A percentile compares a stretch with the other conserved stretches of the same genome.
Conservation (phyloP, 2,329 filamentous ascomycete genomes). For the Aspergillus phoenicis region DNA sequence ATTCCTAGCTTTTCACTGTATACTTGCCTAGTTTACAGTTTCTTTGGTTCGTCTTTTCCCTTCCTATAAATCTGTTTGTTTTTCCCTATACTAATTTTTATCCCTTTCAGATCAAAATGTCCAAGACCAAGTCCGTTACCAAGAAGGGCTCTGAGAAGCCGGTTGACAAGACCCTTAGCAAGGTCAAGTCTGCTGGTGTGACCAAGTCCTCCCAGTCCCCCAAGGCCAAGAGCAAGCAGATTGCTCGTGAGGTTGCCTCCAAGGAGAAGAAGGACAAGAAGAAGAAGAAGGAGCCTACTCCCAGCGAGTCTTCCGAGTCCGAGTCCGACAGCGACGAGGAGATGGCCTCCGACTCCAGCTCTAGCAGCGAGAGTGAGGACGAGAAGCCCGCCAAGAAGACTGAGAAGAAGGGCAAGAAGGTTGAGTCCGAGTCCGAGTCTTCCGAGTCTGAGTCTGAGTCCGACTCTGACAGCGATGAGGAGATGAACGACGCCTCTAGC, state of each 20-base stretch:
- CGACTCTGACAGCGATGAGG: conserved; percentile 36
- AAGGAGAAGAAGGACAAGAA: conserved; percentile 48
- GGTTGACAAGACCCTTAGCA: conserved; percentile 47
- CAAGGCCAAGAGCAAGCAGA: conserved; percentile 50
- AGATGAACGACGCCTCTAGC: conserved; percentile 34
- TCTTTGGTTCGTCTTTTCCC: conserved; percentile 19
- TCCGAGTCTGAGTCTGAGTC: conserved; percentile 36
- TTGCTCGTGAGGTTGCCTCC: conserved; percentile 43
- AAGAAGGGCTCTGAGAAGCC: conserved; percentile 44
- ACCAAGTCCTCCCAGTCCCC: conserved; percentile 48
- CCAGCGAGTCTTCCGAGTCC: conserved; percentile 39
- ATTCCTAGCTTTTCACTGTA: conserved; percentile 24
- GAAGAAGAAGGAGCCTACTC: conserved; percentile 47
- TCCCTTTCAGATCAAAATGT: conserved; percentile 40
- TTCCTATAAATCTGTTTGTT: not conserved
- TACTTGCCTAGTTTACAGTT: conserved; percentile 20
- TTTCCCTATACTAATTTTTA: conserved; percentile 22
- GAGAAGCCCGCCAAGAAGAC: conserved; percentile 39
- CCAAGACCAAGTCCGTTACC: conserved; percentile 47
- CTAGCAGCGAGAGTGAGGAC: conserved; percentile 41
- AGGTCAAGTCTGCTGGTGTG: conserved; percentile 52
- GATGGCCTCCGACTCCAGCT: conserved; percentile 31
- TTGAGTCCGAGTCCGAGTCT: conserved; percentile 34
- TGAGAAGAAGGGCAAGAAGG: conserved; percentile 32
- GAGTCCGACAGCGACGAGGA: conserved; percentile 38